phyloP scores from a whole-genome alignment of 2,329 filamentous ascomycete genomes.

The Diaporthe ampelina region DNA sequence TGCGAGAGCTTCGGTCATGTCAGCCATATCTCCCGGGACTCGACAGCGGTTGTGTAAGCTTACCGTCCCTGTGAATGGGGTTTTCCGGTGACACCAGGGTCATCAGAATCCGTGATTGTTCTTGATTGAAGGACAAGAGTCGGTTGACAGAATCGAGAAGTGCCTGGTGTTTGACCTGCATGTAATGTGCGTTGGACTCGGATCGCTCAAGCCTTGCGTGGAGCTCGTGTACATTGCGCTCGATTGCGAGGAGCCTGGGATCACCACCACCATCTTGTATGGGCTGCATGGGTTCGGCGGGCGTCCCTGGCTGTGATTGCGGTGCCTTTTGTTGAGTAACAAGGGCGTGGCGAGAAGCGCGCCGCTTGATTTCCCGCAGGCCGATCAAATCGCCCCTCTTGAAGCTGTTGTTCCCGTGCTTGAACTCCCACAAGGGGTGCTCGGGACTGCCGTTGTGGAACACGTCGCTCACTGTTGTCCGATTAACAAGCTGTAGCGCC shows the following conservation, averaged over 20 bases:
- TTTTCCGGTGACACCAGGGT: slow-evolving; percentile 81
- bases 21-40: slow-evolving; percentile 46
- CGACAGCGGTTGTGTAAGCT: slow-evolving; percentile 52
- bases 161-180: slow-evolving; percentile 85
- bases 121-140: slow-evolving; percentile 82
- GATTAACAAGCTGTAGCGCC: slow-evolving; percentile 46
- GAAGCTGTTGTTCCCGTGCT: slow-evolving; percentile 97
- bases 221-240: slow-evolving; percentile 87
- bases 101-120: slow-evolving; percentile 82
- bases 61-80: slow-evolving; percentile 85
- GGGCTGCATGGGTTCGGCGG: slow-evolving; percentile 81
- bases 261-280: slow-evolving; percentile 80
- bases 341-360: slow-evolving; percentile 91
- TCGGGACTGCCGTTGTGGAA: slow-evolving; percentile 96
- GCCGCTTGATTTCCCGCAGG: slow-evolving; percentile 93
- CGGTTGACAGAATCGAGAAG: slow-evolving; percentile 85
- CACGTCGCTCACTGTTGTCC: slow-evolving; percentile 87
- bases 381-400: slow-evolving; percentile 94
- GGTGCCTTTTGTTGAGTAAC: slow-evolving; percentile 87
- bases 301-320: slow-evolving; percentile 85
- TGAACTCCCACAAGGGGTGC: slow-evolving; percentile 97
- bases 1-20: slow-evolving; percentile 60
- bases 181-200: slow-evolving; percentile 84
- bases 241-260: slow-evolving; percentile 79
- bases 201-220: slow-evolving; percentile 81